Conservation (phyloP, 2,329 filamentous ascomycete species). For the Penicillium capsulatum region DNA sequence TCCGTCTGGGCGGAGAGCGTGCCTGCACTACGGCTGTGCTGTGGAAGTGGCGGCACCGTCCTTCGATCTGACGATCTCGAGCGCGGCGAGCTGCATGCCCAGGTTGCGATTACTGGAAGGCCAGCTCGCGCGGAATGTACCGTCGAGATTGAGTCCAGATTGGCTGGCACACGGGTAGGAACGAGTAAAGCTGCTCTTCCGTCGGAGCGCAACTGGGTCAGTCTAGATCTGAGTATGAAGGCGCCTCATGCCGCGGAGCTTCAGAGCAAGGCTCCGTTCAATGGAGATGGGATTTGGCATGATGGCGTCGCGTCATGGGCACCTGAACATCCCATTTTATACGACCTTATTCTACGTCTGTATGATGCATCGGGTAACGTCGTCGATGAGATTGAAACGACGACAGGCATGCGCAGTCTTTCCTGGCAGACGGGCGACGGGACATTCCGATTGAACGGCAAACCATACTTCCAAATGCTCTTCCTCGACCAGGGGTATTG, state of each 20-base stretch:
- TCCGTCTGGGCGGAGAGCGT: conserved; percentile 64
- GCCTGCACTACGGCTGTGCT: conserved; percentile 50
- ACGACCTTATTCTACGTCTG: conserved; percentile 57
- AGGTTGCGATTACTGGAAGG: conserved; percentile 45
- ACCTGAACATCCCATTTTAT: conserved; percentile 59
- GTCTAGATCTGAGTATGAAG: conserved; percentile 48
- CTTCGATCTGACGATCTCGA: conserved; percentile 55
- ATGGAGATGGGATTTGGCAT: conserved; percentile 50
- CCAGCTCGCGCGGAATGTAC: conserved; percentile 35
- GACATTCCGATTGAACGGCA: conserved; percentile 61
- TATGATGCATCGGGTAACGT: conserved; percentile 32
- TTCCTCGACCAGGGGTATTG: conserved; percentile 69
- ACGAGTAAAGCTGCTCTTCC: conserved; percentile 46
- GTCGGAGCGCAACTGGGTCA: conserved; percentile 48
- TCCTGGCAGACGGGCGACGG: conserved; percentile 57
- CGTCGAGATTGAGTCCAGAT: conserved; percentile 53
- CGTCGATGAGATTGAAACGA: conserved; percentile 55
- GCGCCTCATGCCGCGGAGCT: conserved; percentile 38
- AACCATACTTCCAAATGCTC: conserved; percentile 63
- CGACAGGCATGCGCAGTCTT: conserved; percentile 58
- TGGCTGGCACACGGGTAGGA: conserved; percentile 49
- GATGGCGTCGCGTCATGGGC: conserved; percentile 64
- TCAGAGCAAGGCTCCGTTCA: conserved; percentile 27
- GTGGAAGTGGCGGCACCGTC: conserved; percentile 58
- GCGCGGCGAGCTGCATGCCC: conserved; percentile 49